Evolutionary conservation across 345 rosid genomes (phyloP), one percentile per base, ranked within the genome.

Genomic region (Garcia nutans): DNA sequence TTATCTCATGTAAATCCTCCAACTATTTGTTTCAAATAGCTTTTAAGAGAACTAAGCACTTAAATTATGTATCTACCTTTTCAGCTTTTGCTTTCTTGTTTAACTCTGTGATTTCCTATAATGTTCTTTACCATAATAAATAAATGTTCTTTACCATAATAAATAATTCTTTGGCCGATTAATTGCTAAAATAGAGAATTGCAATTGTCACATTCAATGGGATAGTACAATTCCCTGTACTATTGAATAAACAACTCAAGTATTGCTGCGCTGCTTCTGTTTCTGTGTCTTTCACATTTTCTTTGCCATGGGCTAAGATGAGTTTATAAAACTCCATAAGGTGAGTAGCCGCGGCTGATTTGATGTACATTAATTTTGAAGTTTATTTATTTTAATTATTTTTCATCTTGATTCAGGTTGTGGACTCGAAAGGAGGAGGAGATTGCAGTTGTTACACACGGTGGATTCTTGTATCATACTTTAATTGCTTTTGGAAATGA

Each of bases 361-460:
- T 37, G 56, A 52, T 76, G 1, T 47, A 6, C 3, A 6, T 55
- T 45, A 13, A 37, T 75, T 42, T 57, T n/a, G 26, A 66, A 37
- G 20, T 54, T 72, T 76, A 16, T 42, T 26, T 10, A n/a, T 55
- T 44, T 49, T 15, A 13, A 45, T n/a, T 31, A 52, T 50, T 72
- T 62, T 37, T 42, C 63, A 17, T 77, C 71, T 54, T 77, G 72
- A 5, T 58, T 42, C 85, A 93, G 98, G 98, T 73, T 93, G 78
- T 85, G 89, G 90, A 86, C 88, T 9, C 85, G 92, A 57, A 82
- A 85, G 49, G 98, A 93, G 77, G 91, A 82, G 73, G 94, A 88
- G 85, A 93, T 93, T 65, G 96, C 92, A 3, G 83, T 89, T 74
- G 98, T 93, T 71, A 83, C 88, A 68, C 98, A 93, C 81, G 86